A percentile compares a stretch with the other conserved stretches of the same genome.
phyloP scores from a whole-genome alignment of 805 yeast genomes.

The Peterozyma xylosa region DNA sequence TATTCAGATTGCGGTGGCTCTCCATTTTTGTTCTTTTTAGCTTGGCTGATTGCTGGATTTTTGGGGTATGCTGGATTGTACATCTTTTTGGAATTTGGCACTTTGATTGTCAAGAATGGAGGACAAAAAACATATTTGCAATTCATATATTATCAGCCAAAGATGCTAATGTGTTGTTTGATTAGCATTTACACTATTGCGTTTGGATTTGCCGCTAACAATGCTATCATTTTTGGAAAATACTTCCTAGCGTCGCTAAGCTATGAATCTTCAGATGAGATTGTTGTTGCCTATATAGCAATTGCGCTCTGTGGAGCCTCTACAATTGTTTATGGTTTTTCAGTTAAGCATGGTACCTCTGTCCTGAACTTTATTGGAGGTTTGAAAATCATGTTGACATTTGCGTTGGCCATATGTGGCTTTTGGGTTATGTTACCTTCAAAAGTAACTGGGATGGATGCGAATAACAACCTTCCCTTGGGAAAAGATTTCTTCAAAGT shows the following conservation, averaged over 20 bases:
- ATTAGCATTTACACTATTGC: constrained; percentile 40
- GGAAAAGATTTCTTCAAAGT: constrained; percentile 20
- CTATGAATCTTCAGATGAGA: constrained; percentile 24
- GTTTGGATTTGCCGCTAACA: constrained; percentile 49
- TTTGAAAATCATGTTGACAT: constrained; percentile 40
- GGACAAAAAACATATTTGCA: constrained; percentile 60
- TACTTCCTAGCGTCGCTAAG: constrained; percentile 41
- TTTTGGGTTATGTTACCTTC: constrained; percentile 37
- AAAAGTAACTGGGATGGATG: constrained; percentile 17
- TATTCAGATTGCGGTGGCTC: constrained; percentile 52
- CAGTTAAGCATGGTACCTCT: constrained; percentile 43
- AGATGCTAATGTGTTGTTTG: constrained; percentile 40
- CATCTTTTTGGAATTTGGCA: constrained; percentile 52
- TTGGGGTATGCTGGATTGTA: constrained; percentile 51
- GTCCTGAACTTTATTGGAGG: constrained; percentile 52
- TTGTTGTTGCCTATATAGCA: constrained; percentile 25
- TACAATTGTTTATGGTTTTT: constrained; percentile 41
- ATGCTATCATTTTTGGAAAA: constrained; percentile 56
- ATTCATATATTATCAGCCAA: constrained; percentile 46
- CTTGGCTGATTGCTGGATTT: constrained; percentile 49
- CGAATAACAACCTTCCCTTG: constrained; percentile 4
- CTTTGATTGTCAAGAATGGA: constrained; percentile 55
- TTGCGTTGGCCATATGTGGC: constrained; percentile 41
- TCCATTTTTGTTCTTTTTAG: constrained; percentile 36
- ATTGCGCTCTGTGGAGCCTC: constrained; percentile 20